Evolutionary conservation across 306 rosid species (phyloP), one percentile per base, ranked within the genome.

Genomic region (Cucurbita pepo): DNA sequence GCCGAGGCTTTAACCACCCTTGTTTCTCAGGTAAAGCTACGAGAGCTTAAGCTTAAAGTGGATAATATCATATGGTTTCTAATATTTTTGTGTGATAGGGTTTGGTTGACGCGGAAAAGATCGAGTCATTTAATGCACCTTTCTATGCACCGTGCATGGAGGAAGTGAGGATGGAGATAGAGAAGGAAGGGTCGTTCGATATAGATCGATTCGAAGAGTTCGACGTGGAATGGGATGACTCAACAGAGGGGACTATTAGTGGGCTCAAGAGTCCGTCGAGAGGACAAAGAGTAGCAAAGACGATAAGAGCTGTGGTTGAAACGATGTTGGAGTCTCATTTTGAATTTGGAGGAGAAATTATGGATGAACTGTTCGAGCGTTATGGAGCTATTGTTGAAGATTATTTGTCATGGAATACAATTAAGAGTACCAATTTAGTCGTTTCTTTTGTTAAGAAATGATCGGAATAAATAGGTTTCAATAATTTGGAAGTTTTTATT

Each of bases 41-140:
- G 34, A 30, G 3, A 2, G 3, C 3, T 30, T 30, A 30, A 30
- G 34, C 34, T 30, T 30, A 30, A 30, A 30, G 34, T 30, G 3
- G 0, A 30, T 30, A 30, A 30, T 30, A 30, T 30, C 3, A 2
- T 30, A 30, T 48, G 7, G 0, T 48, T 48, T 48, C 12, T 12
- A 48, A 48, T 45, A 3, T 53, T 15, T 63, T 6, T 74, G 22
- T 14, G 8, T 65, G 60, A 57, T 37, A 88, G 92, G 90, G 86
- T 55, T 52, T 85, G 8, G 19, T 93, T 15, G 85, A 85, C 65
- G 97, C 84, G 75, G 82, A 87, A 65, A 88, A 78, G 64, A 85
- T 93, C 2, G 94, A 93, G 52, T 79, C 81, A 4, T 93, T 93
- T 66, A 81, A 90, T n/a, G 90, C 90, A 3, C 97, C 96, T 0